Evolutionary conservation across 2,329 filamentous ascomycete genomes (phyloP).

Genomic region (Neonectria magnoliae): DNA sequence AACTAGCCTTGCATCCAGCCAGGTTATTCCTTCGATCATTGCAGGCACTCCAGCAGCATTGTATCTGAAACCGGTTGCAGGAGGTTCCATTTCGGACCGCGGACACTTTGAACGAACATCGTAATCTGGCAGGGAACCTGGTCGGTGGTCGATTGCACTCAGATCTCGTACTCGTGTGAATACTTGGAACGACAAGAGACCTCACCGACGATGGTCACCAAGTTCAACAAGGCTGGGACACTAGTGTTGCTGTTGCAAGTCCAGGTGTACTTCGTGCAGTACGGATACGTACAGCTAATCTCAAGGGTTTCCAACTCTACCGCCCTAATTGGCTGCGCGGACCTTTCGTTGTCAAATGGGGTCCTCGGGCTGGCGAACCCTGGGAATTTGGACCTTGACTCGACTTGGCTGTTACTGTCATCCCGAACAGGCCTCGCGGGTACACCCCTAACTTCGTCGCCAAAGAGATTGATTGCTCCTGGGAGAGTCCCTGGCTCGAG

Average conservation of each 20-base stretch:
- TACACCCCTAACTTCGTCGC: neutral
- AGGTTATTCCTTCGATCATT: neutral
- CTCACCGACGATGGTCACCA: neutral
- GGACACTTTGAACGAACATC: neutral
- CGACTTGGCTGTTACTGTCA: conserved; percentile 4
- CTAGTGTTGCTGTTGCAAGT: neutral
- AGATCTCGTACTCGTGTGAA: neutral
- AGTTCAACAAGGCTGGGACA: neutral
- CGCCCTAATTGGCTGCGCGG: conserved; percentile 13
- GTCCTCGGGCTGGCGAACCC: neutral
- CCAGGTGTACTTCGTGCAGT: conserved; percentile 3
- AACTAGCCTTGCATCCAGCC: neutral
- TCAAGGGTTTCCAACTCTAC: conserved; percentile 28
- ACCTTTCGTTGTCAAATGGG: conserved; percentile 9
- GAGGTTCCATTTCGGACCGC: neutral
- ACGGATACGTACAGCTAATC: conserved; percentile 8
- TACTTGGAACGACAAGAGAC: neutral
- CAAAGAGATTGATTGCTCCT: neutral
- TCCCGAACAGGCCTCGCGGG: neutral
- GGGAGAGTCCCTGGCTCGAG: neutral
- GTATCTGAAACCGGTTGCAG: neutral
- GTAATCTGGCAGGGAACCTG: neutral
- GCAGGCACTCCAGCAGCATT: neutral
- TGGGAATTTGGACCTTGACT: neutral
- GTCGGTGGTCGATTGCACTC: neutral